These are phyloP conservation scores for Panus rudis DNA, from an alignment of 768 basidiomycete genomes.

Conservation along the genomic window DNA sequence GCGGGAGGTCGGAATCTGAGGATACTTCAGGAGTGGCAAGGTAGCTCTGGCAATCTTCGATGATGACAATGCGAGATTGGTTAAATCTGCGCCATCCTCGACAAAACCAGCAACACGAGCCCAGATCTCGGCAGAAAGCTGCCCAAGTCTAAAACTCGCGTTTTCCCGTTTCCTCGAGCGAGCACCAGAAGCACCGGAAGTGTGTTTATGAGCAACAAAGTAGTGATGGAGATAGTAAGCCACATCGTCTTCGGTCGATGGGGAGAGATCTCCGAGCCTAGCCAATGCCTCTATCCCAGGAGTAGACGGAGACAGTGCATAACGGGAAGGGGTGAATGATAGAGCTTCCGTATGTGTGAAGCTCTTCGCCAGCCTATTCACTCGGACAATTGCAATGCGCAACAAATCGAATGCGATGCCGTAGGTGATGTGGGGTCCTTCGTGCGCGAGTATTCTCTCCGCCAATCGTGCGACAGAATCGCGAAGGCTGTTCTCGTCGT, in stretches of 20 bases:
- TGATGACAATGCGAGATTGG: background rate
- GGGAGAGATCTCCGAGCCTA: background rate
- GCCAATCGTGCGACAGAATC: background rate
- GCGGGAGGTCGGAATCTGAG: too few species aligned
- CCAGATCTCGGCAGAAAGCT: too few species aligned
- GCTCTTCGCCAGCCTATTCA: background rate
- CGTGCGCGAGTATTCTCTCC: too few species aligned
- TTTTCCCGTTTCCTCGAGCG: too few species aligned
- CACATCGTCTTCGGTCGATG: background rate
- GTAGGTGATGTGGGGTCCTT: background rate
- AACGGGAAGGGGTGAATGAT: background rate
- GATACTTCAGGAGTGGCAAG: background rate
- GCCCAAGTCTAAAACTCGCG: too few species aligned
- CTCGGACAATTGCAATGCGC: background rate
- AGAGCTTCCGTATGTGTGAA: background rate
- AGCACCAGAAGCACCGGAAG: too few species aligned
- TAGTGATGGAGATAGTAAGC: too few species aligned
- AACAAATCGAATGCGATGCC: background rate
- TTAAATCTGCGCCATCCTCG: background rate
- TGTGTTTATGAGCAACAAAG: too few species aligned
- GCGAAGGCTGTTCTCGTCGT: background rate
- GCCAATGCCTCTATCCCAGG: background rate
- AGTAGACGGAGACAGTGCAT: background rate
- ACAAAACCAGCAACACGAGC: background rate
- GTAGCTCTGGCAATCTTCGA: background rate